A percentile compares a stretch with the other conserved stretches of the same genome.
Conservation (phyloP, 1,284 basidiomycete genomes). For the Chalciporus sp. region DNA sequence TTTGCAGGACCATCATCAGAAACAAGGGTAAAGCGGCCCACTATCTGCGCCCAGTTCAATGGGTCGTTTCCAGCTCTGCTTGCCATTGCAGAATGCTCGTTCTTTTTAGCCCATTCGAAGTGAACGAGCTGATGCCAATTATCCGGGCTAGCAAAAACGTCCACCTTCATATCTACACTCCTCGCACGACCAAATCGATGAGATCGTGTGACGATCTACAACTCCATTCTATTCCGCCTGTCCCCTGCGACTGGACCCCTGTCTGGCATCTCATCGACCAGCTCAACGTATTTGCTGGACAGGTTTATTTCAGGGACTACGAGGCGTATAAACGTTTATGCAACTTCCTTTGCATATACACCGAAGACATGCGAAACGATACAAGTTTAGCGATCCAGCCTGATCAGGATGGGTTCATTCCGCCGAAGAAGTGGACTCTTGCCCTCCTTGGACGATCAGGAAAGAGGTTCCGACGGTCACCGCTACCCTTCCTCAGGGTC, state of each 20-base stretch:
- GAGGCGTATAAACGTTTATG: constrained; percentile 38
- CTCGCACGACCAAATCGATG: not conserved
- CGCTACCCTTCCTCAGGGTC: constrained; percentile 36
- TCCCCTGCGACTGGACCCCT: constrained; percentile 21
- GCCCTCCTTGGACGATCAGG: constrained; percentile 9
- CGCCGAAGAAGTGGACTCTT: constrained; percentile 18
- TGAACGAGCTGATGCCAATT: constrained; percentile 40
- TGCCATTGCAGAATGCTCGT: constrained; percentile 29
- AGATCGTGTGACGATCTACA: constrained; percentile 1
- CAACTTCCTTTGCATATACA: constrained; percentile 39
- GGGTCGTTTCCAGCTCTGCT: constrained; percentile 39
- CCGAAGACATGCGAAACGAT: constrained; percentile 19
- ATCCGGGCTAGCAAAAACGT: constrained; percentile 39
- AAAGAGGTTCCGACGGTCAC: constrained; percentile 33
- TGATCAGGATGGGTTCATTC: constrained; percentile 41
- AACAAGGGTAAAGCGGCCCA: constrained; percentile 19
- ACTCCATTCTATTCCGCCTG: constrained; percentile 27
- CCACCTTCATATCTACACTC: constrained; percentile 46
- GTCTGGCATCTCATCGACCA: constrained; percentile 33
- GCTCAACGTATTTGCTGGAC: constrained; percentile 47
- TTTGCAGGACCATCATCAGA: constrained; percentile 14
- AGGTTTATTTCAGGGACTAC: constrained; percentile 41
- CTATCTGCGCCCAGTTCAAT: constrained; percentile 46
- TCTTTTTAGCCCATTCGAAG: constrained; percentile 50
- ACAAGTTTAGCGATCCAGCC: constrained; percentile 11